These are phyloP conservation scores for Cryphonectria parasitica DNA, from an alignment of 2,329 filamentous ascomycete species.

Conservation along the genomic window DNA sequence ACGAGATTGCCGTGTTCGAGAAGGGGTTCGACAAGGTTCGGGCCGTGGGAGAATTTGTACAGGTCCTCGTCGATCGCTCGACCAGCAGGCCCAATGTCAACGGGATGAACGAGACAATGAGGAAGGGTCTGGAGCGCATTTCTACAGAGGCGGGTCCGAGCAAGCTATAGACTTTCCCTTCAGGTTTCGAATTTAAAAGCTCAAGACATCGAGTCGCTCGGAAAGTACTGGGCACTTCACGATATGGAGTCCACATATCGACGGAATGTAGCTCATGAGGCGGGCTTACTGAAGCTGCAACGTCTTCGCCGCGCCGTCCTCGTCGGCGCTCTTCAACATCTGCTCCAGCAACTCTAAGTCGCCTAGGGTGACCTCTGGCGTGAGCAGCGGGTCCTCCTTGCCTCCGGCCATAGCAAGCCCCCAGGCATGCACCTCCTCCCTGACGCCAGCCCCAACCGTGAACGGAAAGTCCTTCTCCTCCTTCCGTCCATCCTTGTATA, in stretches of 20 bases:
- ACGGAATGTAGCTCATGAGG: not conserved
- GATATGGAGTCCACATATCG: not conserved
- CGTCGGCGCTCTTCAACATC: conserved; percentile 53
- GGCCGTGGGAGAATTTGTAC: conserved; percentile 78
- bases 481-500: conserved; percentile 31
- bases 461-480: conserved; percentile 33
- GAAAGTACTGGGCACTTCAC: not conserved
- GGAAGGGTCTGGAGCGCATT: conserved; percentile 62
- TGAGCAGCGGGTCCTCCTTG: conserved; percentile 53
- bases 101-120: conserved; percentile 67
- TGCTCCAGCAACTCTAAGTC: conserved; percentile 64
- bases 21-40: conserved; percentile 73
- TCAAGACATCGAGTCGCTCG: not conserved
- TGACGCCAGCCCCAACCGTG: conserved; percentile 49
- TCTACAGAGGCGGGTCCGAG: conserved; percentile 40
- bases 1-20: conserved; percentile 87
- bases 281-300: conserved; percentile 43
- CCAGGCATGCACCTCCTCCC: conserved; percentile 65
- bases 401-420: conserved; percentile 55
- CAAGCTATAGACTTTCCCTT: conserved; percentile 31
- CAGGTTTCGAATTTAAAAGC: not conserved
- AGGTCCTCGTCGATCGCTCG: conserved; percentile 83
- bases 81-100: conserved; percentile 67
- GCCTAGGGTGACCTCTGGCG: conserved; percentile 60
- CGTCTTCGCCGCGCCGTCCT: conserved; percentile 44